Conservation (phyloP, 768 basidiomycete species). For the Boletus eberwhitei region DNA sequence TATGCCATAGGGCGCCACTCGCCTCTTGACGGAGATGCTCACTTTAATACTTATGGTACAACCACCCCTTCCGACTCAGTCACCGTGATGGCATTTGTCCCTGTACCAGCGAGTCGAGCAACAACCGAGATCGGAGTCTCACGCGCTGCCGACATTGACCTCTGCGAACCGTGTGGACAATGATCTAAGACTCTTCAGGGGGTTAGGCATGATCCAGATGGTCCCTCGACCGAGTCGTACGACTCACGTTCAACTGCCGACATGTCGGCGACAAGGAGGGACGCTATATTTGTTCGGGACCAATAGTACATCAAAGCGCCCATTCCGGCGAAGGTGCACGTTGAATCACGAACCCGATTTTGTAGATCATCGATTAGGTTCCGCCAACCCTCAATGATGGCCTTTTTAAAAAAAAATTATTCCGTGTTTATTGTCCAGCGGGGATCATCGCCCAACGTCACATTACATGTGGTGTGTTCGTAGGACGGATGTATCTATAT, state of each 20-base stretch:
- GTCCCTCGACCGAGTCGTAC: not conserved
- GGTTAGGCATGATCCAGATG: not conserved
- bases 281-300: slow-evolving; percentile 4
- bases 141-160: slow-evolving; percentile 19
- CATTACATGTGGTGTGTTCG: no score
- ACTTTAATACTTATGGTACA: not conserved
- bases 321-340: slow-evolving; percentile 1
- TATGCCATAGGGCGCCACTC: slow-evolving; percentile 17
- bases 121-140: slow-evolving; percentile 19
- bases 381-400: not conserved
- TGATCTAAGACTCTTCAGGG: not conserved
- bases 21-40: slow-evolving; percentile 16
- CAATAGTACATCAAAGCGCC: slow-evolving; percentile 6
- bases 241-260: slow-evolving; percentile 5
- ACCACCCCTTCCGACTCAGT: not conserved
- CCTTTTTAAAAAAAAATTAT: no score
- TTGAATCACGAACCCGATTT: not conserved
- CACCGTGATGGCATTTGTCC: slow-evolving; percentile 13
- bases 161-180: not conserved
- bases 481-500: no score
- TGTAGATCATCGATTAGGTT: slow-evolving; percentile 11
- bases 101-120: not conserved
- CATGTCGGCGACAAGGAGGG: not conserved
- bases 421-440: no score
- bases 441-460: no score